Base-by-base conservation (phyloP, 1,139 yeast species). In the Nakaseomyces glabratus region DNA sequence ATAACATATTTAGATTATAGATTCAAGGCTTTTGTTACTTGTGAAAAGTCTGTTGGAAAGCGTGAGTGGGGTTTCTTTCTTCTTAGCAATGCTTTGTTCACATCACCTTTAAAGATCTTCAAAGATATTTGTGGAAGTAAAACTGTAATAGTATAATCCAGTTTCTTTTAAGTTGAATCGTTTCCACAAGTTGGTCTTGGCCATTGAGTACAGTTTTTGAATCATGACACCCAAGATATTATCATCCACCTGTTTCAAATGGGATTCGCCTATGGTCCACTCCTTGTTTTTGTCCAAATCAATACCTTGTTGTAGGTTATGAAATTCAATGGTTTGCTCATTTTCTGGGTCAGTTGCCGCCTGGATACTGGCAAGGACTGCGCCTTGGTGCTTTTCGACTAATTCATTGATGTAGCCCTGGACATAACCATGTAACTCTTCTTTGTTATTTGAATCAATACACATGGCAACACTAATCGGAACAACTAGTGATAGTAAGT, bases 31-130 rank as follows among this genome's bases (percentile, higher is more conserved):
- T 7, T 19, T 7, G 7, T 19, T 19, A 19, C 21, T 19, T 7
- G 7, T 19, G 21, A 7, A 19, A 19, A 19, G 21, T 19, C 21
- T 7, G 21, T 19, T 7, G 21, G 10, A 19, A 19, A 19, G 21
- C 9, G 21, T 19, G 21, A 19, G 10, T n/a, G n/a, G n/a, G n/a
- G n/a, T n/a, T n/a, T n/a, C n/a, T n/a, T n/a, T n/a, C n/a, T n/a
- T n/a, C n/a, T n/a, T n/a, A n/a, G n/a, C n/a, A n/a, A n/a, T n/a
- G n/a, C n/a, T n/a, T n/a, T n/a, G n/a, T n/a, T n/a, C n/a, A n/a
- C n/a, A n/a, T n/a, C n/a, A n/a, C n/a, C n/a, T n/a, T n/a, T 26
- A 14, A 10, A 26, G 30, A 21, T 26, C 30, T 18, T 26, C 21
- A n/a, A 17, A 26, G 14, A 26, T 26, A 21, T 26, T 26, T 7